phyloP scores from a whole-genome alignment of 192 early-diverging fungal species.

The Polychytrium aggregatum region DNA sequence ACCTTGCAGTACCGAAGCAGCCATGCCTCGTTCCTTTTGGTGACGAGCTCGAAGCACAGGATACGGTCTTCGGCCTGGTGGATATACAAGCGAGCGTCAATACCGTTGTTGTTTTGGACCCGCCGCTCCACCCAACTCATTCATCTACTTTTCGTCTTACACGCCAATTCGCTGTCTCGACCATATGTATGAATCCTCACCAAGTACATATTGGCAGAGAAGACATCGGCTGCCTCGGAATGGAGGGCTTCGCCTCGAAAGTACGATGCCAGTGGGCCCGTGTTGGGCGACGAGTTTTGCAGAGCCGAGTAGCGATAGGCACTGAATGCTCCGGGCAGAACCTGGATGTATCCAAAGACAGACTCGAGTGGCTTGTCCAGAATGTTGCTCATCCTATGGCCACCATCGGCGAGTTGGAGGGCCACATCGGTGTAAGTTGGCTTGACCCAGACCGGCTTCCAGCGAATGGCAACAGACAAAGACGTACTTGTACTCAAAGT shows the following conservation, averaged over 20 bases:
- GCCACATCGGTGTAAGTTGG: too few relatives aligned
- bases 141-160: too few relatives aligned
- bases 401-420: too few relatives aligned
- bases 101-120: too few relatives aligned
- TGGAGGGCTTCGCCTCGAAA: conserved; percentile 44
- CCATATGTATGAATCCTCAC: too few relatives aligned
- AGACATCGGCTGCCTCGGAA: conserved; percentile 42
- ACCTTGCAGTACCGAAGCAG: conserved; percentile 58
- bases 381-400: conserved; percentile 79
- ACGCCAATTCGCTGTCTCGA: too few relatives aligned
- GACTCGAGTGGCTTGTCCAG: conserved; percentile 79
- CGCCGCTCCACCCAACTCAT: too few relatives aligned
- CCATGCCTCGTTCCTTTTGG: conserved; percentile 60
- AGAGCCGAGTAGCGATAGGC: conserved; percentile 70
- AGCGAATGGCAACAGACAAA: too few relatives aligned
- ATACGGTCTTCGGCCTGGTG: conserved; percentile 70
- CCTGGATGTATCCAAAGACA: conserved; percentile 83
- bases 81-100: too few relatives aligned
- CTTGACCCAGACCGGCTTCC: too few relatives aligned
- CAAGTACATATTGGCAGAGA: conserved; percentile 68
- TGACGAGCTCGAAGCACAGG: conserved; percentile 71
- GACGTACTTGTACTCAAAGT: conserved; percentile 70
- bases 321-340: conserved; percentile 77
- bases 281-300: conserved; percentile 53
- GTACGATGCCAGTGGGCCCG: conserved; percentile 58